Percentiles rank a stretch among this genome's conserved stretches.
Evolutionary conservation across 768 basidiomycete genomes (phyloP).

Genomic region (Rhodosporidiobolus sp.): DNA sequence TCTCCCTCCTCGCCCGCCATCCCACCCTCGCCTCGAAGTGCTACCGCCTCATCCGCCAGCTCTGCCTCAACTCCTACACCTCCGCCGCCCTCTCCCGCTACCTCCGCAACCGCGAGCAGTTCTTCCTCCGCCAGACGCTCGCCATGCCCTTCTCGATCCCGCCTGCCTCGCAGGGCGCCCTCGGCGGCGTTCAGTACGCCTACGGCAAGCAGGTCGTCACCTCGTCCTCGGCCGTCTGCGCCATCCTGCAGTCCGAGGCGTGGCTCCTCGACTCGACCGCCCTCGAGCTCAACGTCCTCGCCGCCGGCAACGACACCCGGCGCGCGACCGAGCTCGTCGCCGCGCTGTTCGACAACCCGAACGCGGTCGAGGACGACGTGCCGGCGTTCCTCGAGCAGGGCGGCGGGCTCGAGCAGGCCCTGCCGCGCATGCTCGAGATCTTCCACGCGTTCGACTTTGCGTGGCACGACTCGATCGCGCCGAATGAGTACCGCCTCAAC

Average conservation of each 20-base stretch:
- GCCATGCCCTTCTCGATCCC: conserved; percentile 65
- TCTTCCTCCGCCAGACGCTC: conserved; percentile 80
- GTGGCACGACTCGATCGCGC: conserved; percentile 73
- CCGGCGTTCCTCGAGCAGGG: conserved; percentile 56
- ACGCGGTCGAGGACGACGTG: conserved; percentile 50
- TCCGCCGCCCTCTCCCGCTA: conserved; percentile 78
- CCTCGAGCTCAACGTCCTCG: conserved; percentile 81
- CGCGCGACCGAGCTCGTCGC: conserved; percentile 68
- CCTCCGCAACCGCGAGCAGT: conserved; percentile 80
- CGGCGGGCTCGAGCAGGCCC: conserved; percentile 58
- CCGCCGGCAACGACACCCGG: conserved; percentile 70
- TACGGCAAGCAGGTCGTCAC: conserved; percentile 70
- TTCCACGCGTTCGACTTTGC: conserved; percentile 81
- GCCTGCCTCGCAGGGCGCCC: conserved; percentile 53
- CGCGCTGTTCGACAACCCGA: conserved; percentile 66
- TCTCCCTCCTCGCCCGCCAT: conserved; percentile 43
- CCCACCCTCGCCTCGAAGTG: conserved; percentile 81
- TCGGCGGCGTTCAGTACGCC: conserved; percentile 61
- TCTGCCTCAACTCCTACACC: conserved; percentile 81
- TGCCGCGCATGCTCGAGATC: conserved; percentile 80
- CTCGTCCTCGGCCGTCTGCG: conserved; percentile 58
- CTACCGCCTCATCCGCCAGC: conserved; percentile 75
- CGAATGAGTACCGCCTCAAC: conserved; percentile 60
- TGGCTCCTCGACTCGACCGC: conserved; percentile 81
- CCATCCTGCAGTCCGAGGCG: conserved; percentile 78